Evolutionary conservation across 2,329 filamentous ascomycete species (phyloP).

Genomic region (Cladophialophora immunda): DNA sequence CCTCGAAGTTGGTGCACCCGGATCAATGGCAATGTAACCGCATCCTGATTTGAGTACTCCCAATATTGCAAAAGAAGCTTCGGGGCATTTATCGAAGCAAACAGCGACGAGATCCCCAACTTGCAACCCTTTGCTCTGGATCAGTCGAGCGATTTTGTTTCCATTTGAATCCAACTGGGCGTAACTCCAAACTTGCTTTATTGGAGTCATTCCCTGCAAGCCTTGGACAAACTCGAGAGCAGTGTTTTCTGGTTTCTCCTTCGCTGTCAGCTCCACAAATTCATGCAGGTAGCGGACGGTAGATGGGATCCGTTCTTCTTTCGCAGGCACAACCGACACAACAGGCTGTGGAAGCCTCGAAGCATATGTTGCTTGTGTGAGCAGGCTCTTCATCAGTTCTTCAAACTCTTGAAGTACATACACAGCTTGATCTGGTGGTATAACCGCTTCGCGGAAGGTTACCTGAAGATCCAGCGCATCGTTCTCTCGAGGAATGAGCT

Average conservation of each 20-base stretch:
- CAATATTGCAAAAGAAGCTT: conserved; percentile 82
- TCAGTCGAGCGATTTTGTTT: conserved; percentile 74
- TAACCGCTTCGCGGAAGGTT: conserved; percentile 69
- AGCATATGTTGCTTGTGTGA: conserved; percentile 8
- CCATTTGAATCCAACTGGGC: conserved; percentile 73
- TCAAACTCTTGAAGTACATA: conserved; percentile 35
- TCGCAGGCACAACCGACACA: conserved; percentile 71
- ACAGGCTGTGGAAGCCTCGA: conserved; percentile 3
- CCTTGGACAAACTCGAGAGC: conserved; percentile 79
- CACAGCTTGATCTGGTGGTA: conserved; percentile 62
- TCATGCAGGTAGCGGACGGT: conserved; percentile 73
- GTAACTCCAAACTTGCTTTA: conserved; percentile 75
- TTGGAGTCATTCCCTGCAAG: conserved; percentile 57
- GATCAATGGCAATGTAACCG: conserved; percentile 82
- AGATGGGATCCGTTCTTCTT: conserved; percentile 64
- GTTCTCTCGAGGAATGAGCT: conserved; percentile 68
- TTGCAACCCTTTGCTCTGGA: conserved; percentile 59
- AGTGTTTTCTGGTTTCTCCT: conserved; percentile 62
- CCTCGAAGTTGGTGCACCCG: conserved; percentile 73
- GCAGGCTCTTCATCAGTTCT: conserved; percentile 35
- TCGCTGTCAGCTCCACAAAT: conserved; percentile 74
- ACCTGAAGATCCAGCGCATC: conserved; percentile 68
- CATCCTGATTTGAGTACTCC: conserved; percentile 85
- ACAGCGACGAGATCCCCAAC: conserved; percentile 74
- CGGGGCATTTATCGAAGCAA: conserved; percentile 84